Evolutionary conservation across 768 basidiomycete species (phyloP).

Genomic region (Pleurotus eryngii): DNA sequence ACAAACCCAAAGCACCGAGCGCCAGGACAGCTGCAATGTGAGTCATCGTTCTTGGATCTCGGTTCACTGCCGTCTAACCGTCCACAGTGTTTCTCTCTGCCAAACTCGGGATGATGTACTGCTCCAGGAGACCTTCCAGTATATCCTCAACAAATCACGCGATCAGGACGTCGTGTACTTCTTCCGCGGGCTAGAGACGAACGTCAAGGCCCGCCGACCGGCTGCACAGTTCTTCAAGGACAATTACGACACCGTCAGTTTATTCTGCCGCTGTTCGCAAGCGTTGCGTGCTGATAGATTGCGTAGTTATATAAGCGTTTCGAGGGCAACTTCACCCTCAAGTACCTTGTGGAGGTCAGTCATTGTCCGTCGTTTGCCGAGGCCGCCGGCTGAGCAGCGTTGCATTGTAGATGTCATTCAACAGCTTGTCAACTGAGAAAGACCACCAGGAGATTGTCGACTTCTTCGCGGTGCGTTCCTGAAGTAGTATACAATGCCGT

Average conservation of each 20-base stretch:
- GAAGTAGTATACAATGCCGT: not conserved
- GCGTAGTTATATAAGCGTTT: slow-evolving; percentile 62
- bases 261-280: not conserved
- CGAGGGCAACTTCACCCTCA: slow-evolving; percentile 63
- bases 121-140: slow-evolving; percentile 58
- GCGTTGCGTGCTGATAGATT: not conserved
- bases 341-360: slow-evolving; percentile 46
- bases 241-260: slow-evolving; percentile 60
- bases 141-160: slow-evolving; percentile 50
- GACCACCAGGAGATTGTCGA: slow-evolving; percentile 60
- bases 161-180: slow-evolving; percentile 66
- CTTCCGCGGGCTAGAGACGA: slow-evolving; percentile 54
- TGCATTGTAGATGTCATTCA: slow-evolving; percentile 28
- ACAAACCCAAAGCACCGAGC: slow-evolving; percentile 71
- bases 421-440: slow-evolving; percentile 56
- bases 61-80: slow-evolving; percentile 1
- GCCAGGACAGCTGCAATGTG: slow-evolving; percentile 71
- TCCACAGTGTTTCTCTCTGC: slow-evolving; percentile 60
- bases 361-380: not conserved
- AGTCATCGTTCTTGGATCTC: slow-evolving; percentile 17
- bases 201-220: slow-evolving; percentile 50
- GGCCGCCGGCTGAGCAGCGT: not conserved
- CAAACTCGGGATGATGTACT: slow-evolving; percentile 53
- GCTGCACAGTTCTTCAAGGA: slow-evolving; percentile 64
- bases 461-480: slow-evolving; percentile 69